phyloP scores from a whole-genome alignment of 331 rosid genomes.

The Rosa hybrid region DNA sequence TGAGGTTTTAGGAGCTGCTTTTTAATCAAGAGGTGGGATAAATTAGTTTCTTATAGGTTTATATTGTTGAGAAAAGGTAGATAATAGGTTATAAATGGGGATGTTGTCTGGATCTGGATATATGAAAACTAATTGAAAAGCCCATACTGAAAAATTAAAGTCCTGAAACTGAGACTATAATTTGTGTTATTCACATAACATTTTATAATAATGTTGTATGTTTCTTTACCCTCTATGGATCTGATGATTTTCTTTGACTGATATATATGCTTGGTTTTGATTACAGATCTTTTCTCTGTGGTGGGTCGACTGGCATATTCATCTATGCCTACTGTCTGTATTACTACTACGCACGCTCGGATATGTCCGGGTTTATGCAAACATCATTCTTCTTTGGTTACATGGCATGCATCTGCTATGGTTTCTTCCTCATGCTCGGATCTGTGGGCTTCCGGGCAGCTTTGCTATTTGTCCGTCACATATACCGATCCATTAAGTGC shows the following conservation, averaged over 20 bases:
- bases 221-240: neutral
- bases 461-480: conserved; percentile 77
- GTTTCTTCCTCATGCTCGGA: conserved; percentile 97
- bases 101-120: neutral
- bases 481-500: conserved; percentile 68
- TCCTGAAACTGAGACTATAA: neutral
- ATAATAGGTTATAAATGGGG: neutral
- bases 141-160: neutral
- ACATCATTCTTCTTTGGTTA: conserved; percentile 90
- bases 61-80: neutral
- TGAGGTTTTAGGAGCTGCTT: neutral
- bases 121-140: neutral
- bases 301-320: conserved; percentile 91
- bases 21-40: neutral
- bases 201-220: neutral
- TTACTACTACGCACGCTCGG: conserved; percentile 85
- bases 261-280: conserved; percentile 27
- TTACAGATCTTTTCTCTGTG: conserved; percentile 84
- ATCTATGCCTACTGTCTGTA: conserved; percentile 84
- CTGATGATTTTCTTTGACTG: conserved; percentile 6
- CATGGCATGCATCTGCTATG: conserved; percentile 84
- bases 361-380: conserved; percentile 96
- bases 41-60: neutral
- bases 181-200: neutral
- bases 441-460: conserved; percentile 87